Percentiles rank a stretch among this genome's conserved stretches.
phyloP scores from a whole-genome alignment of 768 basidiomycete genomes.

The Artomyces pyxidatus region DNA sequence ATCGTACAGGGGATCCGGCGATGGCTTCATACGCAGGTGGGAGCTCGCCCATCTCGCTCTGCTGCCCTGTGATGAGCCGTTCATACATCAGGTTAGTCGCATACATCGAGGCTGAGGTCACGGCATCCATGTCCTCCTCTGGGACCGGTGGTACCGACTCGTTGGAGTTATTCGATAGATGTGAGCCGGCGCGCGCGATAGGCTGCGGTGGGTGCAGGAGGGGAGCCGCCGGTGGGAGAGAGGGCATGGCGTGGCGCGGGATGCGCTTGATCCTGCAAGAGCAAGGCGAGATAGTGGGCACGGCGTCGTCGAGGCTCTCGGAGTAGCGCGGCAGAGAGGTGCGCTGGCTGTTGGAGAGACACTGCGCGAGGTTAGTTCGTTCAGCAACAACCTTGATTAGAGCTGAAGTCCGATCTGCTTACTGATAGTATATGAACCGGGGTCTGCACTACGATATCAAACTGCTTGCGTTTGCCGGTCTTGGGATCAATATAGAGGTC shows the following conservation, averaged over 20 bases:
- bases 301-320: slow-evolving; percentile 5
- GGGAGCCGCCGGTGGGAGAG: neutral
- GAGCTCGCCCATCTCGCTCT: slow-evolving; percentile 72
- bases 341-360: slow-evolving; percentile 6
- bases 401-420: too few relatives aligned
- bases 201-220: neutral
- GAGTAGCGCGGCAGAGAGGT: slow-evolving; percentile 5
- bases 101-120: slow-evolving; percentile 30
- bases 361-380: neutral
- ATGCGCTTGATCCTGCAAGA: slow-evolving; percentile 1
- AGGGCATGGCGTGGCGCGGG: neutral
- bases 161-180: neutral
- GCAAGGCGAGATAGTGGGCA: neutral
- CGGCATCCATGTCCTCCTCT: slow-evolving; percentile 1
- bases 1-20: too few relatives aligned
- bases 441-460: slow-evolving; percentile 80
- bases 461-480: slow-evolving; percentile 68
- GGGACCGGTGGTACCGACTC: neutral
- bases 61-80: slow-evolving; percentile 73
- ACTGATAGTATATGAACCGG: slow-evolving; percentile 86
- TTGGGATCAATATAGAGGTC: slow-evolving; percentile 53
- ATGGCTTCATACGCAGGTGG: slow-evolving; percentile 84
- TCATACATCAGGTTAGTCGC: slow-evolving; percentile 47
- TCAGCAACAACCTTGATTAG: neutral
- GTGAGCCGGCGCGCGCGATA: neutral